Percentiles rank a stretch among this genome's conserved stretches.
These are phyloP conservation scores for Rhizomucor miehei DNA, from an alignment of 371 early-diverging fungal genomes.

Conservation along the genomic window DNA sequence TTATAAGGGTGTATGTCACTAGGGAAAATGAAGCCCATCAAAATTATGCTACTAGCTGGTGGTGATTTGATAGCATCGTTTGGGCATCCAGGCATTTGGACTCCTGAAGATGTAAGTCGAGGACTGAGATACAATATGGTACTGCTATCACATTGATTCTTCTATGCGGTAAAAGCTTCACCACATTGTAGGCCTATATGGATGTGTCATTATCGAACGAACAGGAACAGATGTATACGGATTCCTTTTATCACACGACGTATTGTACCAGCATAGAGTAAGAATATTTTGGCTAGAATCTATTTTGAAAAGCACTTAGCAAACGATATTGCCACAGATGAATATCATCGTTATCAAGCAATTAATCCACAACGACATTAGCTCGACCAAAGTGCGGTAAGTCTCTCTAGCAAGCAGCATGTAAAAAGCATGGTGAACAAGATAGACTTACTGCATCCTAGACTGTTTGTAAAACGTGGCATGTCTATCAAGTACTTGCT, in stretches of 20 bases:
- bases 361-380: slow-evolving; percentile 94
- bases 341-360: slow-evolving; percentile 93
- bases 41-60: slow-evolving; percentile 92
- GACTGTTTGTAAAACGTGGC: slow-evolving; percentile 89
- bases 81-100: slow-evolving; percentile 90
- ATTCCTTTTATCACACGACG: slow-evolving; percentile 86
- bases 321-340: slow-evolving; percentile 40
- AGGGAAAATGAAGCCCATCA: slow-evolving; percentile 36
- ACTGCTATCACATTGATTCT: neutral
- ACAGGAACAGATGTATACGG: slow-evolving; percentile 93
- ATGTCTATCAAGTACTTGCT: slow-evolving; percentile 95
- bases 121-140: neutral
- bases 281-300: slow-evolving; percentile 5
- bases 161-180: slow-evolving; percentile 72
- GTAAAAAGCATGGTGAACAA: too few species aligned
- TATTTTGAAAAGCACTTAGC: neutral
- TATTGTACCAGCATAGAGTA: slow-evolving; percentile 85
- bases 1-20: neutral
- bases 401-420: too few species aligned
- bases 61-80: slow-evolving; percentile 96
- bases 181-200: slow-evolving; percentile 89
- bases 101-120: slow-evolving; percentile 78
- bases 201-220: slow-evolving; percentile 94
- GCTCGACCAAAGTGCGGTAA: slow-evolving; percentile 90
- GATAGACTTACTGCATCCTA: slow-evolving; percentile 16